These are phyloP conservation scores for Ophiosphaerella korrae DNA, from an alignment of 2,329 filamentous ascomycete species.

Conservation along the genomic window DNA sequence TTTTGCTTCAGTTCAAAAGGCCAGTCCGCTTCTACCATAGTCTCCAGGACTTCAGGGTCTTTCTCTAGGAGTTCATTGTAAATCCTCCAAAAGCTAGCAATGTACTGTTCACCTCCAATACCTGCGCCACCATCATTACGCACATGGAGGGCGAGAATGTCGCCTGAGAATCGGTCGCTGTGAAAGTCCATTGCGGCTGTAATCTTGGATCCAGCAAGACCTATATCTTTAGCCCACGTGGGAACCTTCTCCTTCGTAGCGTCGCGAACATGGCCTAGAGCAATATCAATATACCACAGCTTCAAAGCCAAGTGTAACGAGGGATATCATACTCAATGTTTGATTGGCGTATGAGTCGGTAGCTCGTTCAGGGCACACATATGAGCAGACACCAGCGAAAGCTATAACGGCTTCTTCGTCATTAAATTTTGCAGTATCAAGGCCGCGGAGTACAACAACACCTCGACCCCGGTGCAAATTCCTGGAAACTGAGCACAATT, in stretches of 20 bases:
- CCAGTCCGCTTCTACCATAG: constrained; percentile 41
- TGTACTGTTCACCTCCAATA: constrained; percentile 40
- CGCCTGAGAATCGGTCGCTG: constrained; percentile 45
- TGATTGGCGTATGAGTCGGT: constrained; percentile 48
- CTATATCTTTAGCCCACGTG: constrained; percentile 38
- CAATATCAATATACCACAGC: not conserved
- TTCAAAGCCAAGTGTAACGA: not conserved
- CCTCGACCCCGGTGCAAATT: constrained; percentile 38
- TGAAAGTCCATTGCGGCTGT: constrained; percentile 46
- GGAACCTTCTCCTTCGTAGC: constrained; percentile 42
- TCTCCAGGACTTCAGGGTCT: constrained; percentile 43
- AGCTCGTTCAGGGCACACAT: constrained; percentile 38
- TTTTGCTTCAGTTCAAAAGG: constrained; percentile 47
- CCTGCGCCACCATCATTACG: constrained; percentile 38
- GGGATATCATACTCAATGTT: constrained; percentile 33
- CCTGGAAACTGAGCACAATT: constrained; percentile 31
- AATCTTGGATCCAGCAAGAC: constrained; percentile 46
- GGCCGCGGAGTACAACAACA: constrained; percentile 39
- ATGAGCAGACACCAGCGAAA: constrained; percentile 39
- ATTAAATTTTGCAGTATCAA: constrained; percentile 40
- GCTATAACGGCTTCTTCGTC: constrained; percentile 46
- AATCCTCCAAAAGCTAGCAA: constrained; percentile 42
- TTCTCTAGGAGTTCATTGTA: constrained; percentile 43
- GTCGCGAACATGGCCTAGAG: constrained; percentile 41
- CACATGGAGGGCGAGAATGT: constrained; percentile 43